Evolutionary conservation across 163 green algal species (phyloP).

Genomic region (Chloromonas sp.): DNA sequence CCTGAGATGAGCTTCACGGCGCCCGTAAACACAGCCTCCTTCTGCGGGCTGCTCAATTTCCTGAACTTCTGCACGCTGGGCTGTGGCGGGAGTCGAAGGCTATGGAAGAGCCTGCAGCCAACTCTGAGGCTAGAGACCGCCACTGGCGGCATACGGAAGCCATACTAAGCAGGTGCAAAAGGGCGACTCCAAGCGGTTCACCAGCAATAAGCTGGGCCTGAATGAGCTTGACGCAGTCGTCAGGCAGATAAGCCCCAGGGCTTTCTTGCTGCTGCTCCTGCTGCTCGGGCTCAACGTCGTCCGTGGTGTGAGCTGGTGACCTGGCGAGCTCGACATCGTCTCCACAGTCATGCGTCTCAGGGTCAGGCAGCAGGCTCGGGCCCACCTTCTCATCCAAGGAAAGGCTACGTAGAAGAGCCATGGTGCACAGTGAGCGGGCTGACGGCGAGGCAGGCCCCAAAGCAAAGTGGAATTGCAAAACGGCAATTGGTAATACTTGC

Average conservation of each 20-base stretch:
- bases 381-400: conserved; percentile 2
- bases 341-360: neutral
- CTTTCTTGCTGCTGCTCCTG: neutral
- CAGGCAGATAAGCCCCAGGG: neutral
- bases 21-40: conserved; percentile 40
- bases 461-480: too few species aligned
- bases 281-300: neutral
- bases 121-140: conserved; percentile 30
- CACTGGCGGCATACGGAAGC: conserved; percentile 50
- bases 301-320: neutral
- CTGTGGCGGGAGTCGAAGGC: conserved; percentile 41
- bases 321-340: neutral
- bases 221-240: conserved; percentile 10
- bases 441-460: too few species aligned
- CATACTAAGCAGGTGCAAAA: conserved; percentile 44
- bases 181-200: conserved; percentile 17
- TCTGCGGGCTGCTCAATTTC: conserved; percentile 13
- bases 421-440: neutral
- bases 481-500: too few species aligned
- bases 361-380: neutral
- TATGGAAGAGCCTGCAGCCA: conserved; percentile 20
- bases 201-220: conserved; percentile 5
- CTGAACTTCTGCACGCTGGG: conserved; percentile 33
- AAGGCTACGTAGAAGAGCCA: neutral
- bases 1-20: conserved; percentile 36